A percentile compares a stretch with the other conserved stretches of the same genome.
These are phyloP conservation scores for Solanum hybrid DNA, from an alignment of 305 asterid species.

Conservation along the genomic window DNA sequence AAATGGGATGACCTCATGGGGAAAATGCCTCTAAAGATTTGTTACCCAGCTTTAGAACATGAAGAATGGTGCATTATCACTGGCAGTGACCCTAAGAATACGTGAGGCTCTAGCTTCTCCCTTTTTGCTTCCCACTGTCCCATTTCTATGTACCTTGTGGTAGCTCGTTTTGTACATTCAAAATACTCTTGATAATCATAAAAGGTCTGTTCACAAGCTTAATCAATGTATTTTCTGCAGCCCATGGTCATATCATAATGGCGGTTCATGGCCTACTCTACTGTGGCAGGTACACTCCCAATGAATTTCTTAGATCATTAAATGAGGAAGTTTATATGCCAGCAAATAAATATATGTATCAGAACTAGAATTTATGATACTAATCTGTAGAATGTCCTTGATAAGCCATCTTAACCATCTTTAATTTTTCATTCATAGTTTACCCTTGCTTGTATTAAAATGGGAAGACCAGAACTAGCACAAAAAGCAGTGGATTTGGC, in stretches of 20 bases:
- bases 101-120: slow-evolving; percentile 31
- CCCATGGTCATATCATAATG: slow-evolving; percentile 90
- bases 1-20: slow-evolving; percentile 81
- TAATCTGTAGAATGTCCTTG: not conserved
- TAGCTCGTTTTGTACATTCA: not conserved
- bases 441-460: slow-evolving; percentile 75
- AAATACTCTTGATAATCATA: not conserved
- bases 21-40: slow-evolving; percentile 78
- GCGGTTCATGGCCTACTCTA: slow-evolving; percentile 91
- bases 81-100: slow-evolving; percentile 89
- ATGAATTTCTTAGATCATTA: not conserved
- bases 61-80: slow-evolving; percentile 86
- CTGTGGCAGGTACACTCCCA: slow-evolving; percentile 73
- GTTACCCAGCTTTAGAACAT: slow-evolving; percentile 69
- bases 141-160: not conserved
- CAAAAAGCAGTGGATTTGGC: slow-evolving; percentile 53
- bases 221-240: slow-evolving; percentile 24
- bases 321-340: not conserved
- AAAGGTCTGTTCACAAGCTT: not conserved
- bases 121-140: not conserved
- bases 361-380: not conserved
- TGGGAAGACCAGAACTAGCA: slow-evolving; percentile 59
- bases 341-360: not conserved
- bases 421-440: slow-evolving; percentile 34
- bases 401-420: not conserved